phyloP scores from a whole-genome alignment of 1,284 basidiomycete genomes.

The Trichosporon sp. region DNA sequence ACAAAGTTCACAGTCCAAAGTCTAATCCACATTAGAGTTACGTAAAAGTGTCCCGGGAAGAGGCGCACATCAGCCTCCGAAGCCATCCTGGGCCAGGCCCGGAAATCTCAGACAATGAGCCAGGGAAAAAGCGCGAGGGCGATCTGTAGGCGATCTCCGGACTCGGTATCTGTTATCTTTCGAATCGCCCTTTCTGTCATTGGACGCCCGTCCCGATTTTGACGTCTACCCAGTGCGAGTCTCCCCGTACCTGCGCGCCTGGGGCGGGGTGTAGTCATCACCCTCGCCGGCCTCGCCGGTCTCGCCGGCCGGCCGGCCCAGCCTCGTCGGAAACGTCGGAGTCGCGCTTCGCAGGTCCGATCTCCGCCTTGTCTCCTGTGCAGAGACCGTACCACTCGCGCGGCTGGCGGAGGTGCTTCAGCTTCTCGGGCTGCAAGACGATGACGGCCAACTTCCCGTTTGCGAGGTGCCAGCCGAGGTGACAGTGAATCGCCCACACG shows the following conservation, averaged over 20 bases:
- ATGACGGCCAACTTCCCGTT: slow-evolving; percentile 28
- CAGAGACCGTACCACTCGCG: slow-evolving; percentile 33
- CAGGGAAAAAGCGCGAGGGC: neutral
- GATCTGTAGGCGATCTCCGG: slow-evolving; percentile 4
- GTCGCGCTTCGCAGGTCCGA: neutral
- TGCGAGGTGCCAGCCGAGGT: slow-evolving; percentile 38
- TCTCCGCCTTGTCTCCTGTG: neutral
- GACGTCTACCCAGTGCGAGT: neutral
- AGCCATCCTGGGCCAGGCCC: neutral
- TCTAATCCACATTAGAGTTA: neutral
- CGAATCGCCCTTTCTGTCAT: neutral
- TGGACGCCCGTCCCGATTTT: neutral
- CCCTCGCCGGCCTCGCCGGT: neutral
- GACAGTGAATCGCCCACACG: slow-evolving; percentile 39
- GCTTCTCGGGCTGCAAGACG: slow-evolving; percentile 34
- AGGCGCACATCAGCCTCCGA: neutral
- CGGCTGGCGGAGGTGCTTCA: slow-evolving; percentile 26
- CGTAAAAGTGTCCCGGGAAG: neutral
- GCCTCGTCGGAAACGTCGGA: no score
- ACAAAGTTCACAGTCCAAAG: neutral
- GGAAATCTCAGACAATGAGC: neutral
- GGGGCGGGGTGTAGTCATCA: neutral
- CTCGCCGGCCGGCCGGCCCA: no score
- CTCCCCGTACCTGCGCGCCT: neutral
- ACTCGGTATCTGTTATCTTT: neutral